A percentile compares a stretch with the other conserved stretches of the same genome.
These are phyloP conservation scores for Fusarium anguioides DNA, from an alignment of 2,329 filamentous ascomycete species.

Conservation along the genomic window DNA sequence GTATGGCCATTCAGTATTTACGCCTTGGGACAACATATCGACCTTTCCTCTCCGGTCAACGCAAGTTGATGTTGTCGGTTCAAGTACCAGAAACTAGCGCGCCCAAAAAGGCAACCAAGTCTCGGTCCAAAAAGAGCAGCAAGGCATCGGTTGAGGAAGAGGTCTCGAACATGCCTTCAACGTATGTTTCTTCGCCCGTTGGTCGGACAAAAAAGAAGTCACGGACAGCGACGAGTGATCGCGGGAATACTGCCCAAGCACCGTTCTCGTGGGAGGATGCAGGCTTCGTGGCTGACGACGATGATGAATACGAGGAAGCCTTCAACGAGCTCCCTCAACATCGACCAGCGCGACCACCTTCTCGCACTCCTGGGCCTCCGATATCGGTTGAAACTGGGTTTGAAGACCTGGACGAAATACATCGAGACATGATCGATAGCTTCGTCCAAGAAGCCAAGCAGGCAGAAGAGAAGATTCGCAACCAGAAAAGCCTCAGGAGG, in stretches of 20 bases:
- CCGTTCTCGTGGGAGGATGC: constrained; percentile 54
- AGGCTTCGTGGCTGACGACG: constrained; percentile 60
- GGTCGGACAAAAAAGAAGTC: constrained; percentile 49
- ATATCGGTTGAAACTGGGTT: constrained; percentile 68
- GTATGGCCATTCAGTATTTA: constrained; percentile 81
- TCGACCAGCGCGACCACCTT: constrained; percentile 53
- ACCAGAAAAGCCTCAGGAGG: constrained; percentile 65
- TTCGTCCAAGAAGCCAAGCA: constrained; percentile 73
- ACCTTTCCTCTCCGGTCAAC: constrained; percentile 57
- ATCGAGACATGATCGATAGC: constrained; percentile 70
- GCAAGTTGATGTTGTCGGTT: constrained; percentile 59
- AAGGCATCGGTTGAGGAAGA: constrained; percentile 53
- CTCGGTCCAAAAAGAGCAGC: constrained; percentile 50
- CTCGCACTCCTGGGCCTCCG: constrained; percentile 60
- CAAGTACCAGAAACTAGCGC: constrained; percentile 52
- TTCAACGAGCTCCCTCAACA: constrained; percentile 58
- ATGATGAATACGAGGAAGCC: constrained; percentile 52
- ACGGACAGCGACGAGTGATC: constrained; percentile 44
- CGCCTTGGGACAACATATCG: constrained; percentile 57
- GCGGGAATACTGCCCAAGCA: constrained; percentile 55
- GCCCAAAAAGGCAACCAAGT: constrained; percentile 46
- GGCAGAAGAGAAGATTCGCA: constrained; percentile 70
- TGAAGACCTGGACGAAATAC: constrained; percentile 65
- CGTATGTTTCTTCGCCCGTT: constrained; percentile 66
- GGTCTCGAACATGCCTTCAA: constrained; percentile 56